Percentiles rank a stretch among this genome's conserved stretches.
These are phyloP conservation scores for Gautieria morchelliformis DNA, from an alignment of 768 basidiomycete species.

Conservation along the genomic window DNA sequence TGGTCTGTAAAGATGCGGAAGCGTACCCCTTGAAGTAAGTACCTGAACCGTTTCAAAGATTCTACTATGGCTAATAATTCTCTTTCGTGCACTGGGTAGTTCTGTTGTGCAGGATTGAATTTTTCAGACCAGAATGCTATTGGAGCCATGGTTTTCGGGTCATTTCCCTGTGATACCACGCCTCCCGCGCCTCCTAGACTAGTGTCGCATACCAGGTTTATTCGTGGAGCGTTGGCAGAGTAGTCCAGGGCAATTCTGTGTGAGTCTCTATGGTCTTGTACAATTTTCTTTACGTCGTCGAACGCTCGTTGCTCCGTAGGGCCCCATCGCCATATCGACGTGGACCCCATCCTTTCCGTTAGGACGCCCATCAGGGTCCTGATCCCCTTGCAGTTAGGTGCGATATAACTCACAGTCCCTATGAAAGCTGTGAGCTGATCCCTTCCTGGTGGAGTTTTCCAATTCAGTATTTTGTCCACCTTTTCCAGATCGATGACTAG, in stretches of 20 bases:
- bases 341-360: constrained; percentile 10
- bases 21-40: constrained; percentile 14
- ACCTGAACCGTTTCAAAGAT: constrained; percentile 19
- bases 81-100: constrained; percentile 31
- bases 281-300: constrained; percentile 19
- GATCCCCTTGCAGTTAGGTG: constrained; percentile 23
- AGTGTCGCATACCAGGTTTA: constrained; percentile 25
- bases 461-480: constrained; percentile 25
- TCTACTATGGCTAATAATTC: constrained; percentile 29
- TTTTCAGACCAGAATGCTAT: constrained; percentile 25
- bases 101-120: constrained; percentile 21
- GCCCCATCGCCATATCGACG: constrained; percentile 19
- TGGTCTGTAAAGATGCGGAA: constrained; percentile 29
- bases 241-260: neutral
- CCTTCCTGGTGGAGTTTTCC: constrained; percentile 21
- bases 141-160: constrained; percentile 17
- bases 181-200: constrained; percentile 24
- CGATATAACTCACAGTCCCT: constrained; percentile 24
- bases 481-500: constrained; percentile 34
- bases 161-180: constrained; percentile 18
- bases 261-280: constrained; percentile 6
- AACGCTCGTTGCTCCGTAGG: constrained; percentile 25
- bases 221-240: constrained; percentile 3
- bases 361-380: constrained; percentile 31
- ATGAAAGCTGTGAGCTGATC: constrained; percentile 27